Evolutionary conservation across 1,139 yeast genomes (phyloP).

Genomic region (Scheffersomyces insectosa): DNA sequence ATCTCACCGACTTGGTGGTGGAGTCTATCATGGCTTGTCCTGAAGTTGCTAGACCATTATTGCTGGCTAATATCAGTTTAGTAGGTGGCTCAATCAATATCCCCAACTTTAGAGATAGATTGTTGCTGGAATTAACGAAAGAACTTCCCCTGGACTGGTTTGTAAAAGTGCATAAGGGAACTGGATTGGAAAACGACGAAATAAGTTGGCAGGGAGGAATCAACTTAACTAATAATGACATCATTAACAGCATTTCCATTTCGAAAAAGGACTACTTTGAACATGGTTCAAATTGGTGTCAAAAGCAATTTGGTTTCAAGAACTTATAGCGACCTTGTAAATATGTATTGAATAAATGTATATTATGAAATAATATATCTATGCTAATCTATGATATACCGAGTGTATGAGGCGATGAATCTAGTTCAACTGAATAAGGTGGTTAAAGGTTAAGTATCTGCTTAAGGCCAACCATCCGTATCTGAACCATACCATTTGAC

Average conservation of each 20-base stretch:
- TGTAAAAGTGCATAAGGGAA: conserved; percentile 41
- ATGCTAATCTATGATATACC: neutral
- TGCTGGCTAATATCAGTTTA: conserved; percentile 76
- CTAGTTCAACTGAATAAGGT: conserved; percentile 40
- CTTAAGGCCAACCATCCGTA: conserved; percentile 84
- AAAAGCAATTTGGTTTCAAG: conserved; percentile 69
- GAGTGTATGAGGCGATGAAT: neutral
- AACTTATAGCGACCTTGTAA: conserved; percentile 20
- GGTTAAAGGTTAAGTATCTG: conserved; percentile 74
- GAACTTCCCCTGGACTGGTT: conserved; percentile 71
- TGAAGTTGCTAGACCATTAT: conserved; percentile 69
- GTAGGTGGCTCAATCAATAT: conserved; percentile 83
- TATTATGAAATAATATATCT: conserved; percentile 3
- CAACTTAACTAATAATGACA: conserved; percentile 51
- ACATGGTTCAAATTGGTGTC: conserved; percentile 81
- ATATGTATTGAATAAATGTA: neutral
- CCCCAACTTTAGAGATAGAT: conserved; percentile 64
- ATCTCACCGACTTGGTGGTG: conserved; percentile 73
- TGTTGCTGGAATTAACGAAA: conserved; percentile 59
- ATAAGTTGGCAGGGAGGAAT: conserved; percentile 47
- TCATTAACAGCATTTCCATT: conserved; percentile 57
- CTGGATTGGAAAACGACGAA: conserved; percentile 20
- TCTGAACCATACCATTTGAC: conserved; percentile 96
- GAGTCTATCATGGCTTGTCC: conserved; percentile 75
- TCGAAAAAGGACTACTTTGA: conserved; percentile 81